These are phyloP conservation scores for Extremus antarcticus DNA, from an alignment of 495 filamentous ascomycete species.

Conservation along the genomic window DNA sequence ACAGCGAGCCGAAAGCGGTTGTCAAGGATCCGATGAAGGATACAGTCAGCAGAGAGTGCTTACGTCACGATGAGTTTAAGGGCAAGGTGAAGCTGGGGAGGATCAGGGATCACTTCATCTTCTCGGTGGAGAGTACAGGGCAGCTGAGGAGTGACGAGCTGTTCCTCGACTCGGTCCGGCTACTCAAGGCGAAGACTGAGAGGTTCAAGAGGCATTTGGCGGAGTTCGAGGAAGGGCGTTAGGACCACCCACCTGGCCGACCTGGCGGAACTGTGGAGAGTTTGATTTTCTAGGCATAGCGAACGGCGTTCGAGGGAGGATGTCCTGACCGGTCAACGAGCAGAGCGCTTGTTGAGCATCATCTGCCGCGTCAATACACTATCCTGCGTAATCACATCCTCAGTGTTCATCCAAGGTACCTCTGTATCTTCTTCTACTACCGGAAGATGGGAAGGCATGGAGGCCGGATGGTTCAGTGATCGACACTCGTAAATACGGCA, in stretches of 20 bases:
- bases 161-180: conserved; percentile 76
- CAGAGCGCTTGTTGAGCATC: too few relatives aligned
- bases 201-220: conserved; percentile 52
- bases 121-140: conserved; percentile 84
- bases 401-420: too few relatives aligned
- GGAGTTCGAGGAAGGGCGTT: conserved; percentile 39
- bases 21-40: conserved; percentile 74
- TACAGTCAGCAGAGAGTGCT: conserved; percentile 84
- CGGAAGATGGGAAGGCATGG: too few relatives aligned
- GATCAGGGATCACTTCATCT: conserved; percentile 92
- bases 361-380: too few relatives aligned
- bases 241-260: neutral
- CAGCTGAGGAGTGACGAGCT: conserved; percentile 84
- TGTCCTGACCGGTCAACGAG: too few relatives aligned
- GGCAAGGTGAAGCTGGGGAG: conserved; percentile 89
- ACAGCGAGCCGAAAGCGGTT: conserved; percentile 71
- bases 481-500: too few relatives aligned
- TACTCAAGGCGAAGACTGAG: conserved; percentile 68
- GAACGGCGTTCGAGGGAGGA: too few relatives aligned
- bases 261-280: neutral
- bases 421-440: too few relatives aligned
- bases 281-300: neutral
- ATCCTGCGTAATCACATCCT: too few relatives aligned
- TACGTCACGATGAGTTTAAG: conserved; percentile 87
- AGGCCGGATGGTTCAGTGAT: too few relatives aligned